Conservation (phyloP, 805 yeast genomes). For the Grigorovia transvaalensis region DNA sequence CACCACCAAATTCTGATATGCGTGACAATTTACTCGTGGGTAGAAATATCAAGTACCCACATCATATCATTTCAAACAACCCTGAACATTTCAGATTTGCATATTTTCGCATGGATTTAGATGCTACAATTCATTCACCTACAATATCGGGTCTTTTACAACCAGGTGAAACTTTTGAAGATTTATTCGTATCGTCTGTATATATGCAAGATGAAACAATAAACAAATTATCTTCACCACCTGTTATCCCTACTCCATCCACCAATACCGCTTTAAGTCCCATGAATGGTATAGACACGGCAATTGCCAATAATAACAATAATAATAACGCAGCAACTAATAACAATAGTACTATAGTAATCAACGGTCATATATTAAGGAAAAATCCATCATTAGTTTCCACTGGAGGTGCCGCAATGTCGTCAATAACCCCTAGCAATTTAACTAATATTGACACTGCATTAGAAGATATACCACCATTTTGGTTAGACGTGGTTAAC, state of each 20-base stretch:
- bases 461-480: conserved; percentile 44
- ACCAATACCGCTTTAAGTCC: background rate
- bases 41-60: conserved; percentile 32
- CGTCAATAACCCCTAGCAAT: background rate
- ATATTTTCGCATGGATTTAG: conserved; percentile 81
- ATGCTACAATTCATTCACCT: conserved; percentile 84
- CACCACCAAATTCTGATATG: conserved; percentile 3
- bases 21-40: conserved; percentile 24
- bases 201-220: conserved; percentile 14
- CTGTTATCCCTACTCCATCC: background rate
- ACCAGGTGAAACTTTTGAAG: conserved; percentile 49
- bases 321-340: background rate
- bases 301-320: background rate
- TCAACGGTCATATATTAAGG: conserved; percentile 3
- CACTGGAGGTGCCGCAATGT: background rate
- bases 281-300: background rate
- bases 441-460: conserved; percentile 1
- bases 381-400: conserved; percentile 9
- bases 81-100: conserved; percentile 69
- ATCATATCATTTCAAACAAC: conserved; percentile 35
- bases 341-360: background rate
- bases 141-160: conserved; percentile 72
- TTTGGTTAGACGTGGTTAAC: conserved; percentile 87
- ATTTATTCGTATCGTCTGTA: conserved; percentile 45
- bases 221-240: conserved; percentile 1